Evolutionary conservation across 2,329 filamentous ascomycete species (phyloP), one percentile per base, ranked within the genome.

Genomic region (Diplodia seriata): DNA sequence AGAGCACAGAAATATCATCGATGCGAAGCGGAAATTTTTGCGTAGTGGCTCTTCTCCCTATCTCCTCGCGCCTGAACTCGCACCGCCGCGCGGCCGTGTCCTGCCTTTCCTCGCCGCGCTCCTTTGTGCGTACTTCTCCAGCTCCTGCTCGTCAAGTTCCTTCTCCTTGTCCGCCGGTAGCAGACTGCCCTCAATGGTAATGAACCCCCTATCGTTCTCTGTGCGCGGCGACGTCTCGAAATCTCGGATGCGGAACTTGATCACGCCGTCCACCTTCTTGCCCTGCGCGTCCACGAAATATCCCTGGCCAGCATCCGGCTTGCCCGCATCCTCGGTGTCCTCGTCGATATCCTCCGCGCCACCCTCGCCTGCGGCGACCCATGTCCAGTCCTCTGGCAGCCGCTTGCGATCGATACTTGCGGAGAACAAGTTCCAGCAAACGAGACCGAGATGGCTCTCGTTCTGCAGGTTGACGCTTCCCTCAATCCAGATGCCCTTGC

Each of bases 381-480:
- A 98, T 70, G 83, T 88, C 95, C 94, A 99, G 29, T 86, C 85
- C 15, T 82, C 79, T 0, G 95, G 95, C 18, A 99, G 83, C 43
- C 92, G 85, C 69, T 87, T 87, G 26, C 90, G 85, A 73, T 94
- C 91, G 69, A 99, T 91, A 53, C 90, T 92, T 1, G 94, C 92
- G 72, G 95, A 97, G 84, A 98, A 98, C 71, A 93, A 88, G 78
- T 94, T 94, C 81, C 93, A 94, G 77, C 93, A 95, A 12, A 96
- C 88, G 2, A 97, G 86, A 23, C 94, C 94, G 7, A 99, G 85
- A 75, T 97, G 93, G 7, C 92, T 93, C 73, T 95, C 92, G 57
- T 91, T 94, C 76, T 97, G 92, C 36, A 97, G 84, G 74, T 94
- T 95, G 67, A 97, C 86, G 72, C 86, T 89, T 12, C 93, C 95